Base-by-base conservation (phyloP, 345 rosid genomes). In the Salix dunnii region DNA sequence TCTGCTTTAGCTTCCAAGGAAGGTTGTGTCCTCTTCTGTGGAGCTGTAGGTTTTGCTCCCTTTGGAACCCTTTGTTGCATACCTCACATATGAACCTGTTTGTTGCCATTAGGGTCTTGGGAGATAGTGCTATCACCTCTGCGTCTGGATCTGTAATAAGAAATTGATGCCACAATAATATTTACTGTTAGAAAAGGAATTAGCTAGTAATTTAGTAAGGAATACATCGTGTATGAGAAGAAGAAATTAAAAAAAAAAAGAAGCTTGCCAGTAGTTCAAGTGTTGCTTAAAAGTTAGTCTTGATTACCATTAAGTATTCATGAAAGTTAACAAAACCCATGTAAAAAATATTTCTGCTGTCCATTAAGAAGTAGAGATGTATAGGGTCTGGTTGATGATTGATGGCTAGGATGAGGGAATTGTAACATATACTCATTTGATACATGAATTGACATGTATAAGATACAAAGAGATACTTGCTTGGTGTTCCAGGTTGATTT, bases 81-180 rank as follows among this genome's bases (percentile, higher is more conserved):
- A 78, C 81, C 51, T 78, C 81, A 42, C 81, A 78, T 65, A 78
- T 78, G 76, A 78, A 78, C 68, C 81, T 78, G 72, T 78, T 78
- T 53, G 81, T 78, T 67, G 81, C 81, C 81, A 78, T 78, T 67
- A 78, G 61, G 2, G 81, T 78, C 76, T 67, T 78, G n/a, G 81
- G 81, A 38, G 81, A 72, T 55, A 78, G 73, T 3, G 81, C 81
- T 78, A 78, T 78, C 68, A 78, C 76, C 40, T 78, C 81, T 42
- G 81, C 81, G 31, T 78, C 81, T 78, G 81, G 81, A 78, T 78
- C 81, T 78, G 77, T 64, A 49, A 70, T 30, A 38, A 68, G n/a
- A n/a, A 58, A 58, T 58, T 58, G 10, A n/a, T 23, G 62, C 62
- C 62, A 58, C 28, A 23, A 67, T n/a, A 4, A 58, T n/a, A 9